These are phyloP conservation scores for Gillenia trifoliata DNA, from an alignment of 306 rosid species.

Conservation along the genomic window DNA sequence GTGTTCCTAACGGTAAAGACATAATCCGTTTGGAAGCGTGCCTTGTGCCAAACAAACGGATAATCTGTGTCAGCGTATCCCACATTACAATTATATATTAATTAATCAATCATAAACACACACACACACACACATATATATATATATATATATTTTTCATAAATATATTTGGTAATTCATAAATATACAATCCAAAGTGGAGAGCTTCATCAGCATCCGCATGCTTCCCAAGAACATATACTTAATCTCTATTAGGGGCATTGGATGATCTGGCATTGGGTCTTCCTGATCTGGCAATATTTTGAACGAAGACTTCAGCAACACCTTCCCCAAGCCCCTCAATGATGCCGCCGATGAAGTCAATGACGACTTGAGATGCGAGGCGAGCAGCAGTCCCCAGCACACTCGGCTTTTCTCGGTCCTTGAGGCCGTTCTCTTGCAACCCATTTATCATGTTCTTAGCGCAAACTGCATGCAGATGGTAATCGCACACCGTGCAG, in stretches of 20 bases:
- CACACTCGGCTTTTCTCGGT: slow-evolving; percentile 40
- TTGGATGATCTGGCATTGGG: no score
- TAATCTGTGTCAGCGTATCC: no score
- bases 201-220: background rate
- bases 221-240: no score
- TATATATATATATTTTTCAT: no score
- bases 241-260: background rate
- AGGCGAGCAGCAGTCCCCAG: slow-evolving; percentile 54
- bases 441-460: slow-evolving; percentile 70
- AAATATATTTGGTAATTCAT: no score
- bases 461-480: slow-evolving; percentile 70
- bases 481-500: slow-evolving; percentile 62
- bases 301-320: slow-evolving; percentile 66
- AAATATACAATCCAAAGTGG: background rate
- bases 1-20: no score
- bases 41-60: no score
- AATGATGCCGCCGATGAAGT: slow-evolving; percentile 64
- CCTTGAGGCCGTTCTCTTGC: slow-evolving; percentile 45
- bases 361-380: slow-evolving; percentile 73
- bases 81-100: no score
- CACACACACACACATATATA: no score
- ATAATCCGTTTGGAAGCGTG: no score
- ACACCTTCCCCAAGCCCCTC: slow-evolving; percentile 81
- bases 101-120: no score
- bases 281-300: slow-evolving; percentile 41